Base-by-base conservation (phyloP, 208 protist genomes). In the Trypanosoma cruzi region DNA sequence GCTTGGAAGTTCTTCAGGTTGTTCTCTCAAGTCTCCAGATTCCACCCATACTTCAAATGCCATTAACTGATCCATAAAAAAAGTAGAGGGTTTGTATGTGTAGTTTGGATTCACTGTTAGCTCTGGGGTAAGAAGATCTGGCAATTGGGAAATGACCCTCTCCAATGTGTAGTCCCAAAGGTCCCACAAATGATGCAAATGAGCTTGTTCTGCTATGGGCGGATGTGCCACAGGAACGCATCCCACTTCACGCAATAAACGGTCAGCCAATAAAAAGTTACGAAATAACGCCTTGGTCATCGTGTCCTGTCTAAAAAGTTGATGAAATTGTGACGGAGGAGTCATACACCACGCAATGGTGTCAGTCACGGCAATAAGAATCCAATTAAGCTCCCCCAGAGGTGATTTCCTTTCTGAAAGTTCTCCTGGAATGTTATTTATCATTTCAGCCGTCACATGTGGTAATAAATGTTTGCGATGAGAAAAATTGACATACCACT, bases 11-110 rank as follows among this genome's bases (percentile, higher is more conserved):
- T 99, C 97, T 68, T 97, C 91, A 28, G 99, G 98, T 60, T 83
- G 72, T 46, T 96, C 84, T 34, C 83, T 75, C 60, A 90, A 79
- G 24, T 86, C 84, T 0, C 96, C 99, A 34, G 97, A 96, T 61
- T 98, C 85, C 24, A 99, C 86, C 98, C 98, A 99, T 26, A 99
- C 92, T 75, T 99, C 96, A 77, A 99, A 99, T n/a, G 98, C 97
- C 2, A 95, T 98, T 22, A 99, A 86, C 79, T 99, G 99, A 44
- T 99, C 96, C 18, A 84, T 77, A 69, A 99, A 99, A 84, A 99
- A 99, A 28, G 87, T 80, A 26, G 84, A 96, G 52, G 75, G 85
- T 69, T 96, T 65, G 75, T 98, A 98, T 29, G 71, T 71, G 60
- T 72, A 73, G 26, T 64, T 79, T 7, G 72, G 54, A 53, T 85